Conservation (phyloP, 139 green algal species). For the Limnomonas spitsbergensis region DNA sequence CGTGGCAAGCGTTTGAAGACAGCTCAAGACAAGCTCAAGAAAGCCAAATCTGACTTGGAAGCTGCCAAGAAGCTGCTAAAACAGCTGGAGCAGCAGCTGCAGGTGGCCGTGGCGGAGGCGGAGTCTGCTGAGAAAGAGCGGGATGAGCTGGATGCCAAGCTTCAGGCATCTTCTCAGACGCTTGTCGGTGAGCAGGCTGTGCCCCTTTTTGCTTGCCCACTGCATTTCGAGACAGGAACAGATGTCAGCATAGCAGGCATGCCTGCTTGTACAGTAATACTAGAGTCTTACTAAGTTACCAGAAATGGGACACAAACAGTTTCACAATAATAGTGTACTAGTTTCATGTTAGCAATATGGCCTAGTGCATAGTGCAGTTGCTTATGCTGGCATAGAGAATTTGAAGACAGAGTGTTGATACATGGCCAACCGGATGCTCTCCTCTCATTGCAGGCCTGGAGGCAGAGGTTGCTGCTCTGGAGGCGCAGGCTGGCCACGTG, state of each 20-base stretch:
- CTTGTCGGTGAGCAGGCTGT: slow-evolving; percentile 11
- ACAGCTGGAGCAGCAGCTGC: slow-evolving; percentile 35
- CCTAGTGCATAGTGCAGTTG: no score
- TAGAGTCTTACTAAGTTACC: no score
- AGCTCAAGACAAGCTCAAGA: slow-evolving; percentile 67
- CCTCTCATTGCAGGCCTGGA: neutral
- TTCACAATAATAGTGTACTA: no score
- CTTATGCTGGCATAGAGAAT: no score
- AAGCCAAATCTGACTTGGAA: slow-evolving; percentile 62
- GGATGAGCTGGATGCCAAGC: slow-evolving; percentile 27
- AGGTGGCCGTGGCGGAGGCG: slow-evolving; percentile 59
- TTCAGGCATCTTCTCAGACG: slow-evolving; percentile 9
- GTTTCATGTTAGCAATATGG: no score
- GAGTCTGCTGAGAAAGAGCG: slow-evolving; percentile 53
- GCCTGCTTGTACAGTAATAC: no score
- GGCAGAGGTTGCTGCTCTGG: neutral
- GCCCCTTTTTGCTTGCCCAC: no score
- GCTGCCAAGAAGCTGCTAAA: slow-evolving; percentile 50
- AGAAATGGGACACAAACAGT: no score
- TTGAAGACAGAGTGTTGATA: no score
- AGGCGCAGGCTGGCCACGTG: neutral
- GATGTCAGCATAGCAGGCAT: no score
- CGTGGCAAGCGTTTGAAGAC: slow-evolving; percentile 17
- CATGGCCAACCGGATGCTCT: neutral
- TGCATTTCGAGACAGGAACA: no score